These are phyloP conservation scores for Tetrahymena thermophila DNA, from an alignment of 73 alveolate species.

Conservation along the genomic window DNA sequence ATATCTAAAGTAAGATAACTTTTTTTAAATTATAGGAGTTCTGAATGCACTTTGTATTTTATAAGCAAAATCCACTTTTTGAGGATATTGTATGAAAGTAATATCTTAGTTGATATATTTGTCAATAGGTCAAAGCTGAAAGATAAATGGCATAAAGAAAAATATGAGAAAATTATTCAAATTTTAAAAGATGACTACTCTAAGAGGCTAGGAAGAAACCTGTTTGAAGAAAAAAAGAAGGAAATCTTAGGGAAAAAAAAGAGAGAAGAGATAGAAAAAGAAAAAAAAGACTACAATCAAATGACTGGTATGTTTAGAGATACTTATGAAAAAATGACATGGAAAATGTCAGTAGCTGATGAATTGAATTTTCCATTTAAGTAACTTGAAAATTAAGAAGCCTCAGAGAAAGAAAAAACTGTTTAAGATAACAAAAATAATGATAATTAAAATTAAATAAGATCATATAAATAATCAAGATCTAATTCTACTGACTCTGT, in stretches of 20 bases:
- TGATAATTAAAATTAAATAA: not conserved
- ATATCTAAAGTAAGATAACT: not conserved
- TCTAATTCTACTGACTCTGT: not conserved
- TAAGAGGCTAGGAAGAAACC: not conserved
- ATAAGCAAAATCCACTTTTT: not conserved
- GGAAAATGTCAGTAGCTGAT: not conserved
- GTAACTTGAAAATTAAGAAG: not conserved
- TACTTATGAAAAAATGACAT: not conserved
- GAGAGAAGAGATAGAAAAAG: not conserved
- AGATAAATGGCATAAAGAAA: conserved; percentile 1
- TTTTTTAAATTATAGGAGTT: not conserved
- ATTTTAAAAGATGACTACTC: not conserved
- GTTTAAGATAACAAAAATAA: not conserved
- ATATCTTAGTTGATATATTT: not conserved
- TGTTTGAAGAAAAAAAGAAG: not conserved
- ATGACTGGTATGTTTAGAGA: not conserved
- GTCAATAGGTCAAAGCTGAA: not conserved
- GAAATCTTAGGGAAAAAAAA: not conserved
- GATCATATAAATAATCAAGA: not conserved
- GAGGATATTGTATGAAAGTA: not conserved
- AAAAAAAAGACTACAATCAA: not conserved
- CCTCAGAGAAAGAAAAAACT: not conserved
- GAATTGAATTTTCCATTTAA: not conserved
- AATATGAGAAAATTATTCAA: not conserved
- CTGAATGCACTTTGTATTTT: not conserved